Percentiles rank a stretch among this genome's conserved stretches.
phyloP scores from a whole-genome alignment of 768 basidiomycete species.

The Mycena leptocephala region DNA sequence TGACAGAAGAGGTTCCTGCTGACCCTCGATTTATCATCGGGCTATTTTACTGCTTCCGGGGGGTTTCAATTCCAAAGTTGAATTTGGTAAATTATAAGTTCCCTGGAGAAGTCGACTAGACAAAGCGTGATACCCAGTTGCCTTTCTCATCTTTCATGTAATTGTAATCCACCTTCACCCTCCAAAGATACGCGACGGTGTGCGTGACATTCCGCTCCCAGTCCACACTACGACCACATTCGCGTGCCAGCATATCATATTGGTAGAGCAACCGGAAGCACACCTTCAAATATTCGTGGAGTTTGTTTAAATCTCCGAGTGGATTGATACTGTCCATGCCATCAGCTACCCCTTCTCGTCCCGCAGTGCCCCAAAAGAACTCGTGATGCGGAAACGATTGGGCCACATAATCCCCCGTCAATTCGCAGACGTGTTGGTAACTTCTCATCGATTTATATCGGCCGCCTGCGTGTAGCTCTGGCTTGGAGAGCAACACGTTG shows the following conservation, averaged over 20 bases:
- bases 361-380: constrained; percentile 39
- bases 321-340: constrained; percentile 22
- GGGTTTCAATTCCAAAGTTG: no score
- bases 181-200: not conserved
- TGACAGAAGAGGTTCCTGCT: no score
- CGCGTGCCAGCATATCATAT: constrained; percentile 54
- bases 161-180: not conserved
- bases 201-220: constrained; percentile 48
- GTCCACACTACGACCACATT: constrained; percentile 49
- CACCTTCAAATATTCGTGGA: constrained; percentile 54
- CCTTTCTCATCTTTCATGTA: not conserved
- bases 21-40: no score
- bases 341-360: not conserved
- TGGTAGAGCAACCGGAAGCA: constrained; percentile 55
- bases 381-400: constrained; percentile 49
- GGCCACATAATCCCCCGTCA: constrained; percentile 49
- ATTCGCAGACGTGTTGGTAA: constrained; percentile 37
- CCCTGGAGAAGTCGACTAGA: no score
- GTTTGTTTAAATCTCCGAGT: constrained; percentile 38
- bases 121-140: constrained; percentile 14
- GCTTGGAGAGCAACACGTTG: constrained; percentile 51
- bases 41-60: no score
- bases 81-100: no score
- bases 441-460: constrained; percentile 41
- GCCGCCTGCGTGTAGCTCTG: constrained; percentile 44